Conservation (phyloP, 2,329 filamentous ascomycete species). For the Huntiella savannae region DNA sequence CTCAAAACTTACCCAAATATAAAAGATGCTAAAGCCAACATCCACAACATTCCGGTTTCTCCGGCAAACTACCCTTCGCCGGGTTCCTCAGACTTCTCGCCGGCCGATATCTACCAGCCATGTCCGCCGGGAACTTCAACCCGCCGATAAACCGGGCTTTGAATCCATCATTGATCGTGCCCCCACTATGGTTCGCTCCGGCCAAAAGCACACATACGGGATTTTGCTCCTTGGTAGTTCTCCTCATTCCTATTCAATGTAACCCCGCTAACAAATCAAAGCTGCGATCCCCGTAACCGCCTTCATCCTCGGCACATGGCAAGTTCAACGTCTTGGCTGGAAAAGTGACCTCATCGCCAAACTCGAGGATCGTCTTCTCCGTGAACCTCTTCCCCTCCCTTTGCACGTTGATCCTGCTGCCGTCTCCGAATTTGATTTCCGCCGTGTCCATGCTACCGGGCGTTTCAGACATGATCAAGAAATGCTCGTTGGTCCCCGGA, state of each 20-base stretch:
- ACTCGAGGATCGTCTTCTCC: conserved; percentile 78
- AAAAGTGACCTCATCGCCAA: conserved; percentile 83
- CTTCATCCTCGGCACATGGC: conserved; percentile 83
- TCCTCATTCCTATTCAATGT: background rate
- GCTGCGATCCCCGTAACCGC: conserved; percentile 82
- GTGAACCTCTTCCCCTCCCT: conserved; percentile 68
- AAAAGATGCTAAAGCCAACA: background rate
- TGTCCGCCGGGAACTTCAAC: conserved; percentile 20
- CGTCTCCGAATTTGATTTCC: conserved; percentile 78
- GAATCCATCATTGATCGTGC: conserved; percentile 70
- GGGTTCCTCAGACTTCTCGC: conserved; percentile 8
- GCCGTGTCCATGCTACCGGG: conserved; percentile 60
- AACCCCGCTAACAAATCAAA: conserved; percentile 13
- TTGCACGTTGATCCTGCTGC: conserved; percentile 64
- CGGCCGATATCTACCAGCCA: conserved; percentile 4
- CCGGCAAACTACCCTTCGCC: background rate
- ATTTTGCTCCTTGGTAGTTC: conserved; percentile 53
- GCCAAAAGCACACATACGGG: conserved; percentile 56
- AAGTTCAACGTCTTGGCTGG: conserved; percentile 81
- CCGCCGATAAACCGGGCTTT: conserved; percentile 61
- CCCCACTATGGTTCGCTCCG: conserved; percentile 56
- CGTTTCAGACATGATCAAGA: conserved; percentile 71
- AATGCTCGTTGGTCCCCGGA: conserved; percentile 85
- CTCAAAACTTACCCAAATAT: too few species aligned
- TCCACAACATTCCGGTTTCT: background rate